Conservation (phyloP, 2,329 filamentous ascomycete species). For the Pseudogymnoascus sp. region DNA sequence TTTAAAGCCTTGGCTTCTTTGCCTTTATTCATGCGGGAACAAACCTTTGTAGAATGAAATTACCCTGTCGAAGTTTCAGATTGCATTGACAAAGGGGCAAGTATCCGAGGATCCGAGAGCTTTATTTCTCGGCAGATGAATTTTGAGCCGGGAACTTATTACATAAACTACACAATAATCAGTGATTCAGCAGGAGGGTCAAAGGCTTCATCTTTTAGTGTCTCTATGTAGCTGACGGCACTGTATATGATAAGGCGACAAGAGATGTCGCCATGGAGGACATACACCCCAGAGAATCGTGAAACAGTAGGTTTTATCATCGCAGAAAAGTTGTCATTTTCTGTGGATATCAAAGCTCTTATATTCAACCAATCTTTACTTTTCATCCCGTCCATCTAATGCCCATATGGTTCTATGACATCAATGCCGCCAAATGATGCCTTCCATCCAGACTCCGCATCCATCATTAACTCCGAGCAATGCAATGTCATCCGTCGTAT, state of each 20-base stretch:
- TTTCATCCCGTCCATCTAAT: neutral
- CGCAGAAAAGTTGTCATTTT: neutral
- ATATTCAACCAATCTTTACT: neutral
- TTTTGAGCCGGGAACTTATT: neutral
- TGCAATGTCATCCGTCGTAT: neutral
- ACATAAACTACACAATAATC: neutral
- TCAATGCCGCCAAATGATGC: neutral
- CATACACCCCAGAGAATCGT: neutral
- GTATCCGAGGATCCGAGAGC: neutral
- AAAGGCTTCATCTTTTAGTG: neutral
- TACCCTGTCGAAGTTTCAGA: neutral
- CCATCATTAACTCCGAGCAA: conserved; percentile 4
- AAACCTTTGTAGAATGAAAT: neutral
- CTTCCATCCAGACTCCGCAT: conserved; percentile 1
- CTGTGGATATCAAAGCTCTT: neutral
- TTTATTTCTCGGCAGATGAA: neutral
- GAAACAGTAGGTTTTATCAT: neutral
- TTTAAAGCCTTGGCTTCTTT: neutral
- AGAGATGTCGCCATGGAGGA: neutral
- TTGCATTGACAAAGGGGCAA: neutral
- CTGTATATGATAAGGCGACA: too few relatives aligned
- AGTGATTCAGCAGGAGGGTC: neutral
- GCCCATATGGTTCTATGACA: neutral
- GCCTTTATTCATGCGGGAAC: neutral
- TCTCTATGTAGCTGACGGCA: neutral